Base-by-base conservation (phyloP, 169 alveolate species). In the Plasmodium ovale region DNA sequence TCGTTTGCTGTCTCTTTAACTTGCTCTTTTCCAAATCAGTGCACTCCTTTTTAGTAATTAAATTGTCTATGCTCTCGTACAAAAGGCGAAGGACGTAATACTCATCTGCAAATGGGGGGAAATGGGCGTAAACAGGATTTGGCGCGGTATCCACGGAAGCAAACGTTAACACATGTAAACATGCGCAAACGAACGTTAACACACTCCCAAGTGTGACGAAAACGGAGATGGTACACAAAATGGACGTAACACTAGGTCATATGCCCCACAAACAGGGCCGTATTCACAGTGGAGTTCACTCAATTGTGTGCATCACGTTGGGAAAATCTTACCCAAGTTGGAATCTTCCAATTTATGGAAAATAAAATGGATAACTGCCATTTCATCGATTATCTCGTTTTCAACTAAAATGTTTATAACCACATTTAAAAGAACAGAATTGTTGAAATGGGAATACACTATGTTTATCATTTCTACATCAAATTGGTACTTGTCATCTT, bases 291-390 rank as follows among this genome's bases (percentile, higher is more conserved):
- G n/a, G n/a, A n/a, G n/a, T n/a, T n/a, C n/a, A n/a, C n/a, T n/a
- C n/a, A n/a, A n/a, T n/a, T 60, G 42, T 6, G 14, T 5, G 16
- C 51, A 31, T n/a, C n/a, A n/a, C n/a, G n/a, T n/a, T n/a, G n/a
- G n/a, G n/a, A n/a, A n/a, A n/a, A n/a, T 31, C 71, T 77, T 69
- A 82, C 90, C 90, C 27, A 82, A 82, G 58, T 44, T 82, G 42
- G 64, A 23, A 5, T 82, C 77, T 19, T 51, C 71, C 71, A 82
- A 65, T 59, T 65, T 82, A 29, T 44, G 27, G 23, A 82, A 82
- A 82, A 82, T 64, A 65, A 65, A 82, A 59, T 64, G 47, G 31
- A 82, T 47, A 29, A 82, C 90, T 23, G 90, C 64, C 16, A 82
- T 53, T 31, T 82, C 90, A 25, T 82, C 60, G 29, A 82, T 60